Conservation (phyloP, 352 stramenopile species). For the Globisporangium perplexum region DNA sequence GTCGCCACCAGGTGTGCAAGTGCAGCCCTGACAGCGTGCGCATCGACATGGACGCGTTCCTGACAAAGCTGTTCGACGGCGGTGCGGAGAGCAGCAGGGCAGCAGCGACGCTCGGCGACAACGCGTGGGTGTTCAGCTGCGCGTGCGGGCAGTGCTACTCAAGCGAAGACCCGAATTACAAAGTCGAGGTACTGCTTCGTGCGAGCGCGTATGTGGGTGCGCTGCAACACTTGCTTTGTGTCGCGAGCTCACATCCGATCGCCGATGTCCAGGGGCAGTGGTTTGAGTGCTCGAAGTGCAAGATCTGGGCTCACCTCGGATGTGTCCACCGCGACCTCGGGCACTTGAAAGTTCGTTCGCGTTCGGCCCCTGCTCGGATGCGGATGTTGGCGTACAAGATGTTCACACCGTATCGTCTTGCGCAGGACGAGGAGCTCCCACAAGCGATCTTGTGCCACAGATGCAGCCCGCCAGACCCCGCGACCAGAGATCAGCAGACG, state of each 20-base stretch:
- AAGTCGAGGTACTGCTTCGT: constrained; percentile 38
- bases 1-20: constrained; percentile 57
- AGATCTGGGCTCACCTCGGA: constrained; percentile 68
- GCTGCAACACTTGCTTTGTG: not conserved
- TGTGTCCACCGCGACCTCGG: constrained; percentile 54
- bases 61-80: constrained; percentile 62
- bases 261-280: constrained; percentile 43
- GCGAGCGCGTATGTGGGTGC: not conserved
- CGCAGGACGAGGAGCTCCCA: constrained; percentile 11
- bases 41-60: constrained; percentile 84
- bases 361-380: not conserved
- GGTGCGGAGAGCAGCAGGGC: constrained; percentile 13
- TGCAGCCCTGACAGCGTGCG: constrained; percentile 76
- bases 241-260: not conserved
- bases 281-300: constrained; percentile 79
- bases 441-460: constrained; percentile 5
- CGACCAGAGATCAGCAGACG: not conserved
- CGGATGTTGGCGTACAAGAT: not conserved
- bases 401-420: not conserved
- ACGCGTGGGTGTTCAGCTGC: constrained; percentile 76
- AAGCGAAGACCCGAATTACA: constrained; percentile 37
- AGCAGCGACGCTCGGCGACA: constrained; percentile 34
- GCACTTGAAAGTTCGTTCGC: constrained; percentile 15
- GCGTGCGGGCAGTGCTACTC: constrained; percentile 58
- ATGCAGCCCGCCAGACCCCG: not conserved